phyloP scores from a whole-genome alignment of 164 flowering plant genomes.

The Euptelea pleiosperma region DNA sequence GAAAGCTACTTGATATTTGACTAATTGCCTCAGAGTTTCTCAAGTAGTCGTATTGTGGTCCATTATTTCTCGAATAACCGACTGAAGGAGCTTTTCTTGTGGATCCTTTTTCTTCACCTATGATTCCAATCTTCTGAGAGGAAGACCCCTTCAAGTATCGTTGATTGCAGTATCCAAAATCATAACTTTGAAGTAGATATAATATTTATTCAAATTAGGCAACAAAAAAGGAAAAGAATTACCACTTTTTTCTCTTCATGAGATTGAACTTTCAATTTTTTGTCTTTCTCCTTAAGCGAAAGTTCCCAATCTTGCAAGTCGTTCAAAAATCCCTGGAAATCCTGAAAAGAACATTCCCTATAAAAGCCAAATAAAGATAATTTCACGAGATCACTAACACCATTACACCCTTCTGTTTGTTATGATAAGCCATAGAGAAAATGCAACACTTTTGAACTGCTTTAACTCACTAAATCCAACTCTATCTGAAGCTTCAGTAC shows the following conservation, averaged over 20 bases:
- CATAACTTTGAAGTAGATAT: background rate
- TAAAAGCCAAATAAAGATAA: constrained; percentile 1
- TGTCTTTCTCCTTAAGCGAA: constrained; percentile 57
- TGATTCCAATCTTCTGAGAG: constrained; percentile 20
- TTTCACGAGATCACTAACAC: background rate
- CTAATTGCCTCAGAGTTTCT: constrained; percentile 36
- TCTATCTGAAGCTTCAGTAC: no score
- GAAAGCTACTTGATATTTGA: constrained; percentile 38
- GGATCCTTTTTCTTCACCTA: constrained; percentile 22
- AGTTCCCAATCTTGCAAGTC: constrained; percentile 88
- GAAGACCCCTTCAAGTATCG: constrained; percentile 19
- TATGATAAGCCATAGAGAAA: no score
- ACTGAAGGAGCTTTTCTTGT: constrained; percentile 18
- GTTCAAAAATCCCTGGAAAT: constrained; percentile 75
- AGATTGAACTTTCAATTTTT: constrained; percentile 44
- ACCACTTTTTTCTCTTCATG: constrained; percentile 34
- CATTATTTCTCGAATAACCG: constrained; percentile 14
- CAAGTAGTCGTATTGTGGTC: constrained; percentile 28
- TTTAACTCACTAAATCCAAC: no score
- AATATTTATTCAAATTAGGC: background rate
- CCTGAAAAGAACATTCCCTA: constrained; percentile 34
- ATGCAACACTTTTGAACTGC: no score
- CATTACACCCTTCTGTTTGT: no score
- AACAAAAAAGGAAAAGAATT: background rate
- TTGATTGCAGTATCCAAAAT: background rate